phyloP scores from a whole-genome alignment of 352 stramenopile genomes.

The Pythium grandisporangium region DNA sequence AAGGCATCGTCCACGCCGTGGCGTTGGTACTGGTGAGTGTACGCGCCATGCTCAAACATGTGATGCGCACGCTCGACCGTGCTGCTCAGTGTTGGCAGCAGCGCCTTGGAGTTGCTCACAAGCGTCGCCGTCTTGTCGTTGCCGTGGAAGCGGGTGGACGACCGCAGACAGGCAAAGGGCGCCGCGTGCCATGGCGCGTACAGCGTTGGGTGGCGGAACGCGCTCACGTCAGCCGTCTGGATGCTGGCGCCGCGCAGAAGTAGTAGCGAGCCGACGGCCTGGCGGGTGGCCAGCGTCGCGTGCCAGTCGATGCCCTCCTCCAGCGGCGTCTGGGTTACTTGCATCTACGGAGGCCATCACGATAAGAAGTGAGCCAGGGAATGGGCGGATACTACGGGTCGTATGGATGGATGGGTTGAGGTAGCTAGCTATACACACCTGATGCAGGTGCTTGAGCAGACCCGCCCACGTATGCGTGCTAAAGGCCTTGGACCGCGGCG shows the following conservation, averaged over 20 bases:
- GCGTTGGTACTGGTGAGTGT: constrained; percentile 55
- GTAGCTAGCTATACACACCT: no score
- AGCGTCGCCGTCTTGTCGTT: constrained; percentile 62
- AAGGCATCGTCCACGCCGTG: constrained; percentile 44
- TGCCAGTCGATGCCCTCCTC: constrained; percentile 62
- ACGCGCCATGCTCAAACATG: constrained; percentile 58
- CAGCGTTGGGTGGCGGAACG: constrained; percentile 32
- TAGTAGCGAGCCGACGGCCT: constrained; percentile 35
- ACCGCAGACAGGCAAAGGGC: constrained; percentile 24
- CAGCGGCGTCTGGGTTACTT: constrained; percentile 43
- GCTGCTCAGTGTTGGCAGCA: constrained; percentile 29
- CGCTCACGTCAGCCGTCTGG: constrained; percentile 7
- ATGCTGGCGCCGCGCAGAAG: constrained; percentile 32
- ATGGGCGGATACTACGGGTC: no score
- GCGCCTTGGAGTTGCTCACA: constrained; percentile 56
- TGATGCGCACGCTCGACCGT: constrained; percentile 52
- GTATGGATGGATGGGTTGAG: no score
- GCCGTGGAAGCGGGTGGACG: constrained; percentile 23
- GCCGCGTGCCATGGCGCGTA: constrained; percentile 29
- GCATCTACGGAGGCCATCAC: constrained; percentile 32
- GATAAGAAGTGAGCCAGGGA: no score
- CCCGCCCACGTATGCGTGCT: constrained; percentile 68
- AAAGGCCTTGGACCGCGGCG: constrained; percentile 54
- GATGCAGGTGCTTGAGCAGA: constrained; percentile 62
- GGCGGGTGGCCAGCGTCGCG: constrained; percentile 19